Percentiles rank a stretch among this genome's conserved stretches.
Conservation (phyloP, 805 yeast species). For the Candida jianshihensis region DNA sequence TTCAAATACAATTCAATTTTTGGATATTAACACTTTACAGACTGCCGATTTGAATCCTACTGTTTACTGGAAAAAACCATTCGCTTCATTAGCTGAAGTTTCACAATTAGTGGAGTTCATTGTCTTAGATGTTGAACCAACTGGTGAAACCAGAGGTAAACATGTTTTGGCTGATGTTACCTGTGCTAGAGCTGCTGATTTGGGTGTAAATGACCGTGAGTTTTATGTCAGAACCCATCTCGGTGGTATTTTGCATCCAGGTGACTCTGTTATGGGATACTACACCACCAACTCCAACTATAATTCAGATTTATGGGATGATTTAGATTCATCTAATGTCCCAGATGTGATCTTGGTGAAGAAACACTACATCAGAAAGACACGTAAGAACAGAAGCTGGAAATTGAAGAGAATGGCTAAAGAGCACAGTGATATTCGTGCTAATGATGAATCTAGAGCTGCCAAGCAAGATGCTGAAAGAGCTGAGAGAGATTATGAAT, state of each 20-base stretch:
- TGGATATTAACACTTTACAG: conserved; percentile 79
- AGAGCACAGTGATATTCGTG: conserved; percentile 86
- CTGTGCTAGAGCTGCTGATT: conserved; percentile 80
- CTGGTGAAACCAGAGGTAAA: conserved; percentile 72
- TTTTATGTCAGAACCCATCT: conserved; percentile 85
- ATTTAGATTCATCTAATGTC: conserved; percentile 46
- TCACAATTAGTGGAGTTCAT: conserved; percentile 79
- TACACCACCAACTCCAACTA: conserved; percentile 79
- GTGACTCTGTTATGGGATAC: conserved; percentile 92
- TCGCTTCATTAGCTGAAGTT: conserved; percentile 67
- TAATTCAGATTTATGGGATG: conserved; percentile 83
- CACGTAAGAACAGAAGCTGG: conserved; percentile 77
- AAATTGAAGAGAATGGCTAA: conserved; percentile 95
- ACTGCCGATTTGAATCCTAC: conserved; percentile 64
- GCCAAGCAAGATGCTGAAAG: conserved; percentile 85
- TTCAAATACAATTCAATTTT: conserved; percentile 75
- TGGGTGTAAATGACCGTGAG: conserved; percentile 80
- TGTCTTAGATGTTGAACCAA: conserved; percentile 90
- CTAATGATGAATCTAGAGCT: conserved; percentile 61
- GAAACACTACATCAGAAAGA: conserved; percentile 80
- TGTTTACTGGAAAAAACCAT: conserved; percentile 79
- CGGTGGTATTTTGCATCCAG: conserved; percentile 93
- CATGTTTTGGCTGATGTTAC: conserved; percentile 84
- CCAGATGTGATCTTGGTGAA: conserved; percentile 87
- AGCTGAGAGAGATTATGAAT: conserved; percentile 91